Evolutionary conservation across 2,329 filamentous ascomycete genomes (phyloP), one percentile per base, ranked within the genome.

Genomic region (Lasiodiplodia hormozganensis): DNA sequence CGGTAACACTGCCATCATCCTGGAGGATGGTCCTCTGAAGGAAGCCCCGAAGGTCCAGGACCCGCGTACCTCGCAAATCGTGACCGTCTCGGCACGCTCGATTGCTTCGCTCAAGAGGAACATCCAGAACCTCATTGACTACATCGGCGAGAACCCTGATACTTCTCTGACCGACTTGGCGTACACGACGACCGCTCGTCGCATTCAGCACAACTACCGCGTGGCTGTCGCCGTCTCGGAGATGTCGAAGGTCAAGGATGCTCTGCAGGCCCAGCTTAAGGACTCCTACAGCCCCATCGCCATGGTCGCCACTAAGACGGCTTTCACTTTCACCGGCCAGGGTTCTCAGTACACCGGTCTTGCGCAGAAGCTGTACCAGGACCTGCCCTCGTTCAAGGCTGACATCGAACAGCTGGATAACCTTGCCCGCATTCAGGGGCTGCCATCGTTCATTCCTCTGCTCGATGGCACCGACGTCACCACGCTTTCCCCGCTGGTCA

Each of bases 141-240:
- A 82, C 72, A 72, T 86, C 49, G 77, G 78, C n/a, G 75, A 82
- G 65, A 80, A 84, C 71, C 78, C 80, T 5, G 74, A 79, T 31
- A 81, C 81, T 5, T 83, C 58, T 18, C 80, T 86, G 7, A 75
- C 83, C 5, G 83, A 82, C 69, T 75, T 86, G 72, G 82, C 84
- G 2, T 86, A 86, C 77, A 86, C 83, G 6, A 79, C 82, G n/a
- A 85, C 83, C 69, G 84, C 84, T 70, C 83, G 84, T 71, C 83
- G 84, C 69, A 85, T 85, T 34, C 84, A 85, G 73, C 83, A 85
- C 57, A 85, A 85, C 75, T 85, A 85, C 76, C 82, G 84, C 49
- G 79, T 85, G 56, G 80, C 83, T 3, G 79, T 85, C 73, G 77
- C 82, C 38, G 81, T 84, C 11, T 77, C 79, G 21, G 81, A 84